These are phyloP conservation scores for Hemileccinum rubropunctum DNA, from an alignment of 768 basidiomycete genomes.

Conservation along the genomic window DNA sequence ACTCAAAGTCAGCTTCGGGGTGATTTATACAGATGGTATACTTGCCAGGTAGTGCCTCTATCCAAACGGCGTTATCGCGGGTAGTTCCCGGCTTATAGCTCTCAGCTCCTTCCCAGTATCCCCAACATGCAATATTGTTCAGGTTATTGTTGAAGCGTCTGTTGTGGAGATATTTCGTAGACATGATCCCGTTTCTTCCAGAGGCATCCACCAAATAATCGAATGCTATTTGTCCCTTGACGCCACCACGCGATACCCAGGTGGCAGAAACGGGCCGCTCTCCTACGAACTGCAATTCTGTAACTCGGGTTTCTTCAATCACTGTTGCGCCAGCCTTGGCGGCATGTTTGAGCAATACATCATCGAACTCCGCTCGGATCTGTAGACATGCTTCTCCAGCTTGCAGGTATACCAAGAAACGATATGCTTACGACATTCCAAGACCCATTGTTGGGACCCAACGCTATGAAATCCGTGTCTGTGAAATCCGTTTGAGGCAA, in stretches of 20 bases:
- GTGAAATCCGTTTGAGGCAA: not conserved
- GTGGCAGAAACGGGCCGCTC: slow-evolving; percentile 1
- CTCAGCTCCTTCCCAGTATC: slow-evolving; percentile 33
- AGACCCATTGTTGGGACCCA: slow-evolving; percentile 2
- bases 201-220: slow-evolving; percentile 12
- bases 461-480: slow-evolving; percentile 7
- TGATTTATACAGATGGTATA: not conserved
- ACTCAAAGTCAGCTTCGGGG: not conserved
- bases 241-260: not conserved
- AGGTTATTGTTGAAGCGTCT: slow-evolving; percentile 33
- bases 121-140: slow-evolving; percentile 36
- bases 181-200: slow-evolving; percentile 10
- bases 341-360: not conserved
- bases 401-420: not conserved
- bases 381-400: not conserved
- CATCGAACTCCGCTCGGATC: slow-evolving; percentile 8
- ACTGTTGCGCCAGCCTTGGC: not conserved
- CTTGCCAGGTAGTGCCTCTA: slow-evolving; percentile 31
- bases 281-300: slow-evolving; percentile 2
- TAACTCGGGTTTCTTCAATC: slow-evolving; percentile 3
- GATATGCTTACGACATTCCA: slow-evolving; percentile 6
- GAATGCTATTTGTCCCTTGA: slow-evolving; percentile 2
- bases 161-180: slow-evolving; percentile 32
- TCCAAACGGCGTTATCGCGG: slow-evolving; percentile 35
- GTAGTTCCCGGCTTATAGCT: slow-evolving; percentile 30